phyloP scores from a whole-genome alignment of 2,329 filamentous ascomycete genomes.

The Neonectria magnoliae region DNA sequence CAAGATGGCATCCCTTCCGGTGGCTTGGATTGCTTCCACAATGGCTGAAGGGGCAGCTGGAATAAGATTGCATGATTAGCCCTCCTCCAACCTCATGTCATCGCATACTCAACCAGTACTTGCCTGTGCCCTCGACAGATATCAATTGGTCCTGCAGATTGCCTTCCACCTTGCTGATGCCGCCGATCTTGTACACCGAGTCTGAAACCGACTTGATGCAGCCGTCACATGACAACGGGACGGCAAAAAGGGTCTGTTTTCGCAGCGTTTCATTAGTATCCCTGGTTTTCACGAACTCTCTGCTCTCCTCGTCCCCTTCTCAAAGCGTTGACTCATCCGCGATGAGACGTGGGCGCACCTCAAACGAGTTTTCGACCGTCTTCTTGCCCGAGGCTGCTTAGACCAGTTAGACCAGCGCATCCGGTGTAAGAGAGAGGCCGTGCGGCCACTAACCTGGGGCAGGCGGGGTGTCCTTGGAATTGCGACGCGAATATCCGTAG shows the following conservation, averaged over 20 bases:
- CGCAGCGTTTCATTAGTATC: slow-evolving; percentile 50
- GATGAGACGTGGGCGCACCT: slow-evolving; percentile 50
- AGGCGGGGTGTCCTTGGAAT: slow-evolving; percentile 32
- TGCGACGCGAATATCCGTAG: slow-evolving; percentile 37
- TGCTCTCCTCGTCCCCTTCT: slow-evolving; percentile 39
- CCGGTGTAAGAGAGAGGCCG: slow-evolving; percentile 39
- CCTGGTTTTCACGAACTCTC: slow-evolving; percentile 24
- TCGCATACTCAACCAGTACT: slow-evolving; percentile 33
- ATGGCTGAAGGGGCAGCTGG: slow-evolving; percentile 86
- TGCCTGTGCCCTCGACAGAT: slow-evolving; percentile 84
- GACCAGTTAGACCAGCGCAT: slow-evolving; percentile 34
- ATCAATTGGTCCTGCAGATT: slow-evolving; percentile 86
- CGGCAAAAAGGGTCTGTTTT: slow-evolving; percentile 87
- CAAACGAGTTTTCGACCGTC: slow-evolving; percentile 57
- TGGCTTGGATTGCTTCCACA: slow-evolving; percentile 86
- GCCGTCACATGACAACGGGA: slow-evolving; percentile 89
- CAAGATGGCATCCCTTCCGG: slow-evolving; percentile 92
- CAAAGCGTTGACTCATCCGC: slow-evolving; percentile 34
- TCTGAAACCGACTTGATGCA: slow-evolving; percentile 89
- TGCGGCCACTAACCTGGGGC: slow-evolving; percentile 36
- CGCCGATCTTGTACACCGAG: slow-evolving; percentile 78
- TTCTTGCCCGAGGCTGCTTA: slow-evolving; percentile 47
- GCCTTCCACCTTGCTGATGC: slow-evolving; percentile 84
- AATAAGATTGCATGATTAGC: slow-evolving; percentile 16
- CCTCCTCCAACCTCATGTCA: slow-evolving; percentile 9